phyloP scores from a whole-genome alignment of 305 asterid species.

The Salvia sclarea region DNA sequence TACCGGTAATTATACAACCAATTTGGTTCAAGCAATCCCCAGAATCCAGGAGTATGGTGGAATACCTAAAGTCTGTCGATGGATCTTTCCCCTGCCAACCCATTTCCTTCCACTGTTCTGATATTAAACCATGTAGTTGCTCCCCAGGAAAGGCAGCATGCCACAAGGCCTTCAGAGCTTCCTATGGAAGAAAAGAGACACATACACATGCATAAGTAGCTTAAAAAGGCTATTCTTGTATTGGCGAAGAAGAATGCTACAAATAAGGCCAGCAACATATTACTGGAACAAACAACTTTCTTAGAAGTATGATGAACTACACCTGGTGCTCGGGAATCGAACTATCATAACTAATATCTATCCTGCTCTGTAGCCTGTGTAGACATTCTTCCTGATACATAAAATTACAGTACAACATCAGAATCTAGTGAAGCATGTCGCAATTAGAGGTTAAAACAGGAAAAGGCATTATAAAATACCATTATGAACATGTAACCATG shows the following conservation, averaged over 20 bases:
- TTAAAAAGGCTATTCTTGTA: conserved; percentile 15
- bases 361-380: conserved; percentile 76
- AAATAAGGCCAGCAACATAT: conserved; percentile 11
- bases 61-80: conserved; percentile 93
- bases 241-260: conserved; percentile 11
- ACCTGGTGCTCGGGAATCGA: conserved; percentile 90
- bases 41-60: conserved; percentile 25
- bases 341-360: conserved; percentile 81
- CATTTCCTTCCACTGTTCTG: conserved; percentile 99
- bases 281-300: not conserved
- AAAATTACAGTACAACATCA: conserved; percentile 34
- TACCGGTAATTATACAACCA: conserved; percentile 16
- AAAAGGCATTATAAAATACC: not conserved
- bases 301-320: conserved; percentile 30
- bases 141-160: conserved; percentile 88
- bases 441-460: conserved; percentile 5
- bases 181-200: conserved; percentile 46
- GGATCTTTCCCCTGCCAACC: conserved; percentile 99
- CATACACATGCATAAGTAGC: conserved; percentile 22
- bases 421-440: conserved; percentile 29
- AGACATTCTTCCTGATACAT: conserved; percentile 86
- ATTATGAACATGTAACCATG: conserved; percentile 10
- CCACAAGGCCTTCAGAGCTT: conserved; percentile 87
- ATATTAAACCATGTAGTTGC: conserved; percentile 72
- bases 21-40: conserved; percentile 29